Evolutionary conservation across 352 stramenopile genomes (phyloP).

Genomic region (Phytophthora pisi): DNA sequence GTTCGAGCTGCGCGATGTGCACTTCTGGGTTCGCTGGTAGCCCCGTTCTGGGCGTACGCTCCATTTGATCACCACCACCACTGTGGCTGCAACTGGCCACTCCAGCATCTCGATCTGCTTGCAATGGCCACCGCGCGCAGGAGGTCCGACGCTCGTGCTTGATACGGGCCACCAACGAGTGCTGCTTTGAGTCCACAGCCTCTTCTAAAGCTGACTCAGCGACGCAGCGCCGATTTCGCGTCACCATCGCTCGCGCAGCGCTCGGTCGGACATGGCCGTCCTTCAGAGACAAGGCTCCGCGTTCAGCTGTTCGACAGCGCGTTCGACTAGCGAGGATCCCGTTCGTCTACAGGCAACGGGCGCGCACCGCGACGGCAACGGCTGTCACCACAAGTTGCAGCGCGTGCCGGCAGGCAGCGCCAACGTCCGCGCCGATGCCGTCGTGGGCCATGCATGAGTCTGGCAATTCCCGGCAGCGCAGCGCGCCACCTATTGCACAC

Average conservation of each 20-base stretch:
- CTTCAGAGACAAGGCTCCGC: slow-evolving; percentile 10
- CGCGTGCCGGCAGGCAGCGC: background rate
- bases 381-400: background rate
- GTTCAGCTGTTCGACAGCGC: slow-evolving; percentile 22
- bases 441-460: background rate
- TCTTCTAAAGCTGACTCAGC: slow-evolving; percentile 29
- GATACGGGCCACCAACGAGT: slow-evolving; percentile 27
- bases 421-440: background rate
- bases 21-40: no score
- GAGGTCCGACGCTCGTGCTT: slow-evolving; percentile 6
- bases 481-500: background rate
- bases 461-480: background rate
- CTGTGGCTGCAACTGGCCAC: no score
- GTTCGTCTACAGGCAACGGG: slow-evolving; percentile 21
- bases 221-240: slow-evolving; percentile 3
- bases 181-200: slow-evolving; percentile 30
- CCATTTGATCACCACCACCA: no score
- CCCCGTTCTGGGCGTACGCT: no score
- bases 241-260: slow-evolving; percentile 17
- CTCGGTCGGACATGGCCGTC: slow-evolving; percentile 18
- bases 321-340: slow-evolving; percentile 20
- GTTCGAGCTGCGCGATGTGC: no score
- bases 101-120: no score
- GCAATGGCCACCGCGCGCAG: no score
- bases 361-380: background rate